Conservation (phyloP, 768 basidiomycete species). For the Dacryopinax spathularia region DNA sequence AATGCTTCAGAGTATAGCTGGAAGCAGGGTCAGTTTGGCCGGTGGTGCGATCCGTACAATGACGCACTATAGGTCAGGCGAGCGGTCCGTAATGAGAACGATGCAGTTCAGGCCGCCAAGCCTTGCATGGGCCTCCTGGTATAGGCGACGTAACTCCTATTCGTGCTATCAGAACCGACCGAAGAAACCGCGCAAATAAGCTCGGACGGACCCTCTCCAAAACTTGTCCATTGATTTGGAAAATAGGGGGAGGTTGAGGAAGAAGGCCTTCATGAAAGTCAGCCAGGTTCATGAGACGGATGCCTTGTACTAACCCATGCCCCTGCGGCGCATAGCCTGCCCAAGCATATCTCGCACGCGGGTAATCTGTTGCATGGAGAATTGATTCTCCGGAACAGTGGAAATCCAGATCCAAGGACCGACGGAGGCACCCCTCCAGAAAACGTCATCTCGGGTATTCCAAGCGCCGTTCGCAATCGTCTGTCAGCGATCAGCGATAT, state of each 20-base stretch:
- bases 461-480: background rate
- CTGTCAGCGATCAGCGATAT: background rate
- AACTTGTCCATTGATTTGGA: background rate
- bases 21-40: background rate
- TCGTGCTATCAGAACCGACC: background rate
- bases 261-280: background rate
- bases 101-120: background rate
- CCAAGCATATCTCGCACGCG: background rate
- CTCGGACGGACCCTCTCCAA: background rate
- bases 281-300: background rate
- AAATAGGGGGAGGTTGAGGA: background rate
- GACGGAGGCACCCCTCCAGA: background rate
- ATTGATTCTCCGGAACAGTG: background rate
- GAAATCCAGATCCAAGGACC: background rate
- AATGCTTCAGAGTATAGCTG: background rate
- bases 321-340: background rate
- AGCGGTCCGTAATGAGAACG: background rate
- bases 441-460: background rate
- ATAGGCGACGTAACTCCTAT: background rate
- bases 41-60: background rate
- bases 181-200: background rate
- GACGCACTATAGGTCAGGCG: background rate
- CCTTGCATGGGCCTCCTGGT: background rate
- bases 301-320: background rate
- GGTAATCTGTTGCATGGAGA: background rate